phyloP scores from a whole-genome alignment of 192 early-diverging fungal species.

The Rhizophagus sp. region DNA sequence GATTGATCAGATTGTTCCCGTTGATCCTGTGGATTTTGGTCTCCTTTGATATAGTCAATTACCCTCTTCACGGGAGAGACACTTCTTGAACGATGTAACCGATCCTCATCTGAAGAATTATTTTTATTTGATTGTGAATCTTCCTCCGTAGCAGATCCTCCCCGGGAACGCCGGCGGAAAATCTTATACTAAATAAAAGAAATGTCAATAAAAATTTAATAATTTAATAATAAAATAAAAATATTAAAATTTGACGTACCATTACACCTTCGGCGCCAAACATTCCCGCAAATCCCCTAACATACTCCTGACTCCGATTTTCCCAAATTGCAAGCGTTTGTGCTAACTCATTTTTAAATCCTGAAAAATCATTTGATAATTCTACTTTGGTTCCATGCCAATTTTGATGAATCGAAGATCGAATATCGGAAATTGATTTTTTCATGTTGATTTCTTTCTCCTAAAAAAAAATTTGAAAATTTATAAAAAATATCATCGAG shows the following conservation, averaged over 20 bases:
- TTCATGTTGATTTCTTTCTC: constrained; percentile 75
- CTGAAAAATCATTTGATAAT: constrained; percentile 61
- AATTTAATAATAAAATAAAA: too few species aligned
- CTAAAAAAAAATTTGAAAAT: constrained; percentile 32
- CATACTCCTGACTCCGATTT: constrained; percentile 73
- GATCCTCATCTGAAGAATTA: constrained; percentile 4
- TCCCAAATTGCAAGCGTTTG: constrained; percentile 70
- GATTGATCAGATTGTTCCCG: neutral
- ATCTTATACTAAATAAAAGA: constrained; percentile 25
- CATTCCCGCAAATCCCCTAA: constrained; percentile 66
- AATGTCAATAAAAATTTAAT: neutral
- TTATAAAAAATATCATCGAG: neutral
- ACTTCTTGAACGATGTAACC: neutral
- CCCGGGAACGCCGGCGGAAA: neutral
- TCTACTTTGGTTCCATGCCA: constrained; percentile 65
- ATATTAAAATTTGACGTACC: neutral
- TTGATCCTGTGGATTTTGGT: neutral
- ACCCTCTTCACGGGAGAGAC: constrained; percentile 9
- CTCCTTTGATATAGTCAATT: neutral
- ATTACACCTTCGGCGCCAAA: constrained; percentile 68
- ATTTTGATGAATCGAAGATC: constrained; percentile 69
- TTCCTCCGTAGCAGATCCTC: neutral
- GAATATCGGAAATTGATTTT: constrained; percentile 71
- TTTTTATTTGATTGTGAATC: neutral
- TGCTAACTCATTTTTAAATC: constrained; percentile 63